Base-by-base conservation (phyloP, 768 basidiomycete species). In the Grammothele lineata region DNA sequence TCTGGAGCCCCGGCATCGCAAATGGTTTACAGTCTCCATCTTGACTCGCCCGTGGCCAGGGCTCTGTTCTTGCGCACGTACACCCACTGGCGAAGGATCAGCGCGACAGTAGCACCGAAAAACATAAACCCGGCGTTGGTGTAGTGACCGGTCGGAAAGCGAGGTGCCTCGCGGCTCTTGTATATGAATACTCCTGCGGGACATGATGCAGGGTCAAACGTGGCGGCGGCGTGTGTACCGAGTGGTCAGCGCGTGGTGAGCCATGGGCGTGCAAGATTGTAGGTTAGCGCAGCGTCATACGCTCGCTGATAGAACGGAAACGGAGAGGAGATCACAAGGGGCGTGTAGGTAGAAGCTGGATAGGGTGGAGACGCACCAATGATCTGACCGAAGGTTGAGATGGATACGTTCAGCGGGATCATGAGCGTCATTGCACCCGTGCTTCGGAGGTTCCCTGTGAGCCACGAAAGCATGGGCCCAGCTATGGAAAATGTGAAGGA, bases 371-470 rank as follows among this genome's bases (percentile, higher is more conserved):
- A 50, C 51, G 34, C 43, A 54, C 61, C 61, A 30, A 63, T 58
- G 49, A 69, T 68, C 56, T 69, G 68, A 3, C 68, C 68, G 9
- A 64, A 54, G 22, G 65, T 62, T n/a, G 66, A 64, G 38, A 66
- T 59, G 36, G 66, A 66, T 22, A 65, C 58, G 51, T 67, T 67
- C 30, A 66, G 35, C 26, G 65, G 62, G 24, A 66, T 57, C 15
- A 58, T 62, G 34, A 69, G 60, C 27, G 66, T 65, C 10, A 59
- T 47, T 0, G 64, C 59, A 3, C 61, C 55, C 3, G 68, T 69
- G 37, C 50, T 52, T 45, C 56, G 57, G 40, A 67, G 54, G 50
- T 69, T 69, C 22, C 59, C 63, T 4, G 66, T 59, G 35, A 69
- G 56, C 68, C 68, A 69, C 34, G 66, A 65, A 23, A 69, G 56